Percentiles rank a stretch among this genome's conserved stretches.
Conservation (phyloP, 495 filamentous ascomycete species). For the Parathielavia hyrcaniae region DNA sequence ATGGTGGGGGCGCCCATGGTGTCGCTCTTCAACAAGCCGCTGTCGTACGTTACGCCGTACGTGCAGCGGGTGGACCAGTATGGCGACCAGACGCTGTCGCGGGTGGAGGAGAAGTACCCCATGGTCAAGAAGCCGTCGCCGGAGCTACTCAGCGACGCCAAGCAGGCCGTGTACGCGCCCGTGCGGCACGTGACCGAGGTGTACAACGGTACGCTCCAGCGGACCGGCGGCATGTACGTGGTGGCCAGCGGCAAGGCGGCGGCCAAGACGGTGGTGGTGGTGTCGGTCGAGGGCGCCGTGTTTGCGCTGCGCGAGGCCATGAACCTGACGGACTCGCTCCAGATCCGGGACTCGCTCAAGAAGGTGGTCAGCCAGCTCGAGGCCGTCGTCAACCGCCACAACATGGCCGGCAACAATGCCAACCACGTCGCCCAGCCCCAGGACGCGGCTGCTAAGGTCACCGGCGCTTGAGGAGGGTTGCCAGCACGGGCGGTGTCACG, state of each 20-base stretch:
- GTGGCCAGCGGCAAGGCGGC: constrained; percentile 55
- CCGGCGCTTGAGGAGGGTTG: neutral
- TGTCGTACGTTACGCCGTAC: constrained; percentile 74
- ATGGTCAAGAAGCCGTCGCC: constrained; percentile 80
- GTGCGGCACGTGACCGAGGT: constrained; percentile 63
- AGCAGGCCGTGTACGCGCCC: constrained; percentile 56
- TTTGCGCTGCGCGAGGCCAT: neutral
- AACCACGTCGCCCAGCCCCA: neutral
- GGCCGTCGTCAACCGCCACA: neutral
- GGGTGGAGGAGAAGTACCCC: constrained; percentile 74
- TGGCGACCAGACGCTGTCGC: constrained; percentile 65
- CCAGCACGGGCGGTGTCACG: neutral
- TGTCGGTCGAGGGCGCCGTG: neutral
- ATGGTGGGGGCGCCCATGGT: constrained; percentile 61
- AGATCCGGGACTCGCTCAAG: constrained; percentile 1
- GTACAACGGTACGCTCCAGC: constrained; percentile 71
- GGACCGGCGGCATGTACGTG: constrained; percentile 24
- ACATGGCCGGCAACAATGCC: too few relatives aligned
- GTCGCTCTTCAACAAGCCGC: constrained; percentile 70
- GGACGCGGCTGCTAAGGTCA: neutral
- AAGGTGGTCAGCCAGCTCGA: neutral
- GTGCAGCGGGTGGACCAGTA: constrained; percentile 72
- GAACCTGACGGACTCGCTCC: neutral
- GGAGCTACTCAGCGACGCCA: constrained; percentile 63
- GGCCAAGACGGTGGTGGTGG: constrained; percentile 37